Evolutionary conservation across 2,329 filamentous ascomycete species (phyloP).

Genomic region (Pyricularia pennisetigena): DNA sequence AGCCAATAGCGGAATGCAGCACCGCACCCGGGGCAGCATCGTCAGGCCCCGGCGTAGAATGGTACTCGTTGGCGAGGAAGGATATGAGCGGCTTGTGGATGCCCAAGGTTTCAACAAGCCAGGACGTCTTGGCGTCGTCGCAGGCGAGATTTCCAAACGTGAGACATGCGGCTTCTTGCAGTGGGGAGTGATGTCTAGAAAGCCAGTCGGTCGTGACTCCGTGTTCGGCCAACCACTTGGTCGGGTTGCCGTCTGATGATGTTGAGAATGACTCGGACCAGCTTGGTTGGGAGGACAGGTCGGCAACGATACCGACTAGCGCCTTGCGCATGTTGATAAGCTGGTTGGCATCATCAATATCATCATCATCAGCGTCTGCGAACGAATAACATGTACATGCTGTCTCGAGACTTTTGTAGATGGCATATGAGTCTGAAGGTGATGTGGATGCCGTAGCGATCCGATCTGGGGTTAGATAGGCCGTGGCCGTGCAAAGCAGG

Average conservation of each 20-base stretch:
- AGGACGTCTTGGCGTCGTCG: slow-evolving; percentile 41
- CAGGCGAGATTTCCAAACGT: slow-evolving; percentile 52
- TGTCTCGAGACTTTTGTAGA: slow-evolving; percentile 10
- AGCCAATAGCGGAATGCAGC: slow-evolving; percentile 46
- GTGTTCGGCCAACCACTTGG: background rate
- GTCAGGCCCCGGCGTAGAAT: slow-evolving; percentile 18
- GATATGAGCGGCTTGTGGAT: slow-evolving; percentile 32
- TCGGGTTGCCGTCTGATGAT: background rate
- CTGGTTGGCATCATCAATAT: slow-evolving; percentile 34
- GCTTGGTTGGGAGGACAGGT: slow-evolving; percentile 31
- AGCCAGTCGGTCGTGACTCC: background rate
- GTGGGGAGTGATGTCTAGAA: background rate
- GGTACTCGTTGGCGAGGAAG: slow-evolving; percentile 28
- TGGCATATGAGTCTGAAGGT: background rate
- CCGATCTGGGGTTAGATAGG: slow-evolving; percentile 43
- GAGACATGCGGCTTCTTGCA: slow-evolving; percentile 45
- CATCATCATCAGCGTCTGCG: slow-evolving; percentile 22
- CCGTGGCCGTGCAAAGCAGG: slow-evolving; percentile 39
- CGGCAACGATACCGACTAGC: slow-evolving; percentile 39
- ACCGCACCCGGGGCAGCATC: slow-evolving; percentile 21
- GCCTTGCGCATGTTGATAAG: slow-evolving; percentile 37
- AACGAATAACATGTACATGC: slow-evolving; percentile 30
- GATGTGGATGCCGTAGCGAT: slow-evolving; percentile 30
- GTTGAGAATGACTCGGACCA: slow-evolving; percentile 11
- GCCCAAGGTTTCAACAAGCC: slow-evolving; percentile 36